phyloP scores from a whole-genome alignment of 306 rosid species.

The Cicer bijugum region DNA sequence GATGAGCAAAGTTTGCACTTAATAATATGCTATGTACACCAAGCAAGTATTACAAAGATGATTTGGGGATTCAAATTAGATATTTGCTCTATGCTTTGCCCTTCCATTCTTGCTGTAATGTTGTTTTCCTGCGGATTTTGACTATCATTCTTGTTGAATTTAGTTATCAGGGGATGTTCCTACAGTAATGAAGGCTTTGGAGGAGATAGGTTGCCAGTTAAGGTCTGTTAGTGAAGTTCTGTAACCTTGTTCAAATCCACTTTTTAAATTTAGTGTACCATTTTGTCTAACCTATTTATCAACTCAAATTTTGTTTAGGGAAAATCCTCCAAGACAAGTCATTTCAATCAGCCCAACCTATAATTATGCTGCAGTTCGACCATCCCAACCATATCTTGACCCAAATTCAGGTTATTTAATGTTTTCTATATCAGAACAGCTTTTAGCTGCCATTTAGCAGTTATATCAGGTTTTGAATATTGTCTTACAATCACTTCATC shows the following conservation, averaged over 20 bases:
- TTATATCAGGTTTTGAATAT: slow-evolving; percentile 71
- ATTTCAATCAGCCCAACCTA: slow-evolving; percentile 89
- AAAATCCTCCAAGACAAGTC: slow-evolving; percentile 88
- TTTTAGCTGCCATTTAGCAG: slow-evolving; percentile 57
- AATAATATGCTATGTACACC: background rate
- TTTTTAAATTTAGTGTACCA: slow-evolving; percentile 38
- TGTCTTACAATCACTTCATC: slow-evolving; percentile 94
- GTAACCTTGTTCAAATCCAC: slow-evolving; percentile 7
- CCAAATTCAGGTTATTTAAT: slow-evolving; percentile 88
- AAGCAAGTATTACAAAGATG: slow-evolving; percentile 8
- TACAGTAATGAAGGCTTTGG: slow-evolving; percentile 82
- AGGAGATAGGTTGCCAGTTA: slow-evolving; percentile 85
- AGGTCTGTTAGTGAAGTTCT: slow-evolving; percentile 60
- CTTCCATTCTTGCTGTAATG: background rate
- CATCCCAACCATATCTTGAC: slow-evolving; percentile 69
- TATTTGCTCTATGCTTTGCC: slow-evolving; percentile 16
- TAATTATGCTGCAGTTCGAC: slow-evolving; percentile 71
- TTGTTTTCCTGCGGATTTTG: slow-evolving; percentile 29
- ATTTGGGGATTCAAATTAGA: slow-evolving; percentile 27
- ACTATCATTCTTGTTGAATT: slow-evolving; percentile 42
- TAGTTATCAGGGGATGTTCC: slow-evolving; percentile 86
- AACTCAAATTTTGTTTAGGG: slow-evolving; percentile 54
- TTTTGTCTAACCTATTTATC: slow-evolving; percentile 32
- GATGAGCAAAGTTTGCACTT: background rate
- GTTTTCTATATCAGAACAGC: slow-evolving; percentile 55